Percentiles rank a stretch among this genome's conserved stretches.
Evolutionary conservation across 768 basidiomycete species (phyloP).

Genomic region (Termitomyces sp.): DNA sequence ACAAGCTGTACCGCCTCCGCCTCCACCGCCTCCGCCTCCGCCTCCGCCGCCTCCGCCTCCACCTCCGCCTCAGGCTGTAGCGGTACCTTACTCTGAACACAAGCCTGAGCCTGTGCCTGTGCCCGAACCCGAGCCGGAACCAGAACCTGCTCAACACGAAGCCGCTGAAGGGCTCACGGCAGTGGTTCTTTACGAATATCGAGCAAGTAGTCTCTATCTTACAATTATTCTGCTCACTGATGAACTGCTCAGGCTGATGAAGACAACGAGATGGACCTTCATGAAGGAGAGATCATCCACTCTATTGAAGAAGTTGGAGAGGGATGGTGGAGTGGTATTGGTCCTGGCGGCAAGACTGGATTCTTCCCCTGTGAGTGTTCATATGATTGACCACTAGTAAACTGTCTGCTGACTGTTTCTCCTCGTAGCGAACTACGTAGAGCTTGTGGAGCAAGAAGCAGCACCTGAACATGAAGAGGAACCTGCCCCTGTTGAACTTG

Average conservation of each 20-base stretch:
- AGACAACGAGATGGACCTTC: slow-evolving; percentile 80
- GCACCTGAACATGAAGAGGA: not conserved
- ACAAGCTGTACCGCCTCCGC: not conserved
- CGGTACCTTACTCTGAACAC: not conserved
- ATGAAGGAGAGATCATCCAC: slow-evolving; percentile 79
- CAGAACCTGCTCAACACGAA: slow-evolving; percentile 21
- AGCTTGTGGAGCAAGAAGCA: slow-evolving; percentile 49
- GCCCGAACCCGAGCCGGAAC: slow-evolving; percentile 14
- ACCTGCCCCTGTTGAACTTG: slow-evolving; percentile 29
- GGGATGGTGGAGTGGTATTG: slow-evolving; percentile 90
- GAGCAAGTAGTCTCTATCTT: slow-evolving; percentile 33
- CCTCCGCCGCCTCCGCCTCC: not conserved
- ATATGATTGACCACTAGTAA: not conserved
- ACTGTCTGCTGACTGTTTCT: not conserved
- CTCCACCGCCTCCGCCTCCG: no score
- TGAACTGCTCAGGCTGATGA: slow-evolving; percentile 56
- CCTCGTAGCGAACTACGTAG: slow-evolving; percentile 77
- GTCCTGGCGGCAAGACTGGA: slow-evolving; percentile 68
- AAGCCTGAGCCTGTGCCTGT: not conserved
- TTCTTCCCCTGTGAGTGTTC: slow-evolving; percentile 73
- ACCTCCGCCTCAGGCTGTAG: not conserved
- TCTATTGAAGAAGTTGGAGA: slow-evolving; percentile 83
- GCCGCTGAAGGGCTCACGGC: slow-evolving; percentile 54
- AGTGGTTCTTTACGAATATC: slow-evolving; percentile 78
- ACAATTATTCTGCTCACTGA: not conserved